Conservation (phyloP, 441 rosid species). For the Flueggea neowawraea region DNA sequence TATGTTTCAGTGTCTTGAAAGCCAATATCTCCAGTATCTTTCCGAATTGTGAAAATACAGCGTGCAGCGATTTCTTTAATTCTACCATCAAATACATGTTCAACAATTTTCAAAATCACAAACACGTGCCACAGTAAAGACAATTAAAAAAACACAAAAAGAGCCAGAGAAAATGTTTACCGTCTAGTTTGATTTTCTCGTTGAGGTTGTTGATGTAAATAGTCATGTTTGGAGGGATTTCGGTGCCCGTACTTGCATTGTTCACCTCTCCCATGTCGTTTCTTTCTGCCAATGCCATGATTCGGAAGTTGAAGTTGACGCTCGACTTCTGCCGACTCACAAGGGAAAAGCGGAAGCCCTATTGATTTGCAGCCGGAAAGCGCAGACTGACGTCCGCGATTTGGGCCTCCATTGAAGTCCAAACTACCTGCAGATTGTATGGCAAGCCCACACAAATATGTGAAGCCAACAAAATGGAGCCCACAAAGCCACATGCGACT, state of each 20-base stretch:
- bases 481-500: too few species aligned
- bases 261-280: constrained; percentile 10
- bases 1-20: constrained; percentile 60
- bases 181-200: constrained; percentile 90
- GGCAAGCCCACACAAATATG: too few species aligned
- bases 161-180: constrained; percentile 20
- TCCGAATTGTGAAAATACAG: constrained; percentile 89
- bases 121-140: background rate
- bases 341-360: background rate
- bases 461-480: too few species aligned
- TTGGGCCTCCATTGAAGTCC: too few species aligned
- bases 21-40: constrained; percentile 88
- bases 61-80: constrained; percentile 86
- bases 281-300: constrained; percentile 44
- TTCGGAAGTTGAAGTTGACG: background rate
- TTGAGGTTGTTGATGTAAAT: constrained; percentile 96
- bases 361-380: too few species aligned
- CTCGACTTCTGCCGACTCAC: background rate
- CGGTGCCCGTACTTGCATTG: constrained; percentile 33
- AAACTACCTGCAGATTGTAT: too few species aligned
- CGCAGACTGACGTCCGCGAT: too few species aligned
- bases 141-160: background rate
- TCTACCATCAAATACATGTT: constrained; percentile 29
- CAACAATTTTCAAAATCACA: background rate
- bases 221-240: constrained; percentile 64